Percentiles rank a stretch among this genome's conserved stretches.
These are phyloP conservation scores for Colletotrichum tropicale DNA, from an alignment of 2,329 filamentous ascomycete species.

Conservation along the genomic window DNA sequence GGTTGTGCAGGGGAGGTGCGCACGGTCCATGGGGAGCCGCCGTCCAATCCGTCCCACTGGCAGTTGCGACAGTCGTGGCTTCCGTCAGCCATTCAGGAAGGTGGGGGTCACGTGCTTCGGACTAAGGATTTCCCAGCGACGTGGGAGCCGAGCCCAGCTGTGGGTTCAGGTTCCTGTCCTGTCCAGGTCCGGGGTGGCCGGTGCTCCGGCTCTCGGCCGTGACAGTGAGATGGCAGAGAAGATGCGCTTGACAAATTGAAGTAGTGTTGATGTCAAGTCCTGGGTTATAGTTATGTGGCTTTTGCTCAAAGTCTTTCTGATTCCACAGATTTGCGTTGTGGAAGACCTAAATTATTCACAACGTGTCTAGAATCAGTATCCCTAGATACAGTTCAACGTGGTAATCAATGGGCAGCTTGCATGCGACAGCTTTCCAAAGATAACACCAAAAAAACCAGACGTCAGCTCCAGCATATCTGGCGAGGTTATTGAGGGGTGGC, in stretches of 20 bases:
- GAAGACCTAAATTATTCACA: background rate
- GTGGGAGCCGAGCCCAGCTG: background rate
- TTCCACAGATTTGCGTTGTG: background rate
- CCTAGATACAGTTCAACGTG: background rate
- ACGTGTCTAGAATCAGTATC: background rate
- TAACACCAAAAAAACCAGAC: background rate
- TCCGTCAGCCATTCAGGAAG: background rate
- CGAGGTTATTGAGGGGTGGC: background rate
- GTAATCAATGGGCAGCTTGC: background rate
- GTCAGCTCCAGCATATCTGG: background rate
- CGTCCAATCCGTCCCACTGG: background rate
- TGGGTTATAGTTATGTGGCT: background rate
- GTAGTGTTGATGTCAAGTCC: background rate
- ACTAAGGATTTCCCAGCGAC: constrained; percentile 5
- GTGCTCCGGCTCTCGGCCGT: background rate
- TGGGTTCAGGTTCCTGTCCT: background rate
- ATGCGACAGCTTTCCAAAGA: background rate
- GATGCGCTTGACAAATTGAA: background rate
- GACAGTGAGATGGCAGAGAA: background rate
- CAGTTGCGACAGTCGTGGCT: background rate
- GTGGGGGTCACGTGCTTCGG: constrained; percentile 9
- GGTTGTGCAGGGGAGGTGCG: constrained; percentile 12
- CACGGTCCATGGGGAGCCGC: constrained; percentile 15
- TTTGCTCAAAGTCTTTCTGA: background rate
- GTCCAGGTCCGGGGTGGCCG: background rate